Evolutionary conservation across 2,329 filamentous ascomycete species (phyloP).

Genomic region (Epichloe glyceriae): DNA sequence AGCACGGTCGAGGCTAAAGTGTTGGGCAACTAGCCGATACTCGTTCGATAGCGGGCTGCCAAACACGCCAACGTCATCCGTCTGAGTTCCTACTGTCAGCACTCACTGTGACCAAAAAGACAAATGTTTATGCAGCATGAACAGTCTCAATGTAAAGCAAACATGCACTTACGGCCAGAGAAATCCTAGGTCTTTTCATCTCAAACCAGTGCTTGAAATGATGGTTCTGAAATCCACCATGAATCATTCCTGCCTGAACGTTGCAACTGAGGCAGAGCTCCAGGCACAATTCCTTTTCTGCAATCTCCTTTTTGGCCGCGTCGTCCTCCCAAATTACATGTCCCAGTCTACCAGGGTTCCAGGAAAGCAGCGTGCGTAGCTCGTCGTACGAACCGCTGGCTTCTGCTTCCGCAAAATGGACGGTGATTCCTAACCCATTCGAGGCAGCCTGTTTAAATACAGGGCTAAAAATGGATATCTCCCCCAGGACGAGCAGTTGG

Average conservation of each 20-base stretch:
- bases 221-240: constrained; percentile 52
- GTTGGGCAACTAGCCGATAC: constrained; percentile 56
- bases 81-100: constrained; percentile 32
- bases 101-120: background rate
- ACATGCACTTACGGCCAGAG: constrained; percentile 50
- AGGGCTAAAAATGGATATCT: constrained; percentile 44
- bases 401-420: constrained; percentile 66
- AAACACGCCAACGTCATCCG: constrained; percentile 75
- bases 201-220: constrained; percentile 66
- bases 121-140: background rate
- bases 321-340: constrained; percentile 67
- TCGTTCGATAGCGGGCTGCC: constrained; percentile 65
- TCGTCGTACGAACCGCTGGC: constrained; percentile 45
- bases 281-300: constrained; percentile 43
- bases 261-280: constrained; percentile 76
- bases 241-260: constrained; percentile 60
- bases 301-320: constrained; percentile 41
- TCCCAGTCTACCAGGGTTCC: constrained; percentile 55
- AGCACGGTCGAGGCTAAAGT: constrained; percentile 45
- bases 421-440: constrained; percentile 47
- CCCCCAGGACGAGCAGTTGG: constrained; percentile 41
- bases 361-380: constrained; percentile 50
- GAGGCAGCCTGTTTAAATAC: constrained; percentile 45
- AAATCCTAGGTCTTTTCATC: constrained; percentile 44
- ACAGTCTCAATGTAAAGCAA: background rate